Percentiles rank a stretch among this genome's conserved stretches.
Conservation (phyloP, 129 eudicot species). For the Ambrosia artemisiifolia region DNA sequence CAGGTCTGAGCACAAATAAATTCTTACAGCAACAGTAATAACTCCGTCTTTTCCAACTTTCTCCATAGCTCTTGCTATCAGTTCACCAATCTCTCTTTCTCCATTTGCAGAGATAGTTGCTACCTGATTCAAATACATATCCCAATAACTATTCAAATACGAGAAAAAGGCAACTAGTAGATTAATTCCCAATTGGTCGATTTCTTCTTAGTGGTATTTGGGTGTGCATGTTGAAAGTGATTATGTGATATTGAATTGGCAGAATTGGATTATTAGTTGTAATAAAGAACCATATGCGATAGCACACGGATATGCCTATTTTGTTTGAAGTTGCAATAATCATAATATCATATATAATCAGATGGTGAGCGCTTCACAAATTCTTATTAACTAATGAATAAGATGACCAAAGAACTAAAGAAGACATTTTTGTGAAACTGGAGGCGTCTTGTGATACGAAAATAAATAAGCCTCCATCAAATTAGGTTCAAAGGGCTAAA, state of each 20-base stretch:
- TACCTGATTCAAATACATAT: slow-evolving; percentile 42
- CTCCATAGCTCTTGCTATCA: slow-evolving; percentile 90
- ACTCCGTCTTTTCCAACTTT: slow-evolving; percentile 98
- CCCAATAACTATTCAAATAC: background rate
- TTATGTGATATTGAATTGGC: background rate
- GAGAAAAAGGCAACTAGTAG: background rate
- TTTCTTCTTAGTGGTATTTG: background rate
- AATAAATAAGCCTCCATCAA: background rate
- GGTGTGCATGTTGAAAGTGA: background rate
- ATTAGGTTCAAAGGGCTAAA: background rate
- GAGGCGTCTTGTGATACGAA: background rate
- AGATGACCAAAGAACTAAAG: background rate
- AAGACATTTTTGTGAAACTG: background rate
- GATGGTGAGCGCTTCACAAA: background rate
- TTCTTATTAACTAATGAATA: background rate
- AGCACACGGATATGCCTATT: background rate
- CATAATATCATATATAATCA: background rate
- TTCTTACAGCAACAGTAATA: slow-evolving; percentile 80
- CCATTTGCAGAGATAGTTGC: slow-evolving; percentile 97
- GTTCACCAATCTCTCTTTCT: slow-evolving; percentile 87
- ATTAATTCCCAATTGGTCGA: background rate
- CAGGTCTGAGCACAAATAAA: background rate
- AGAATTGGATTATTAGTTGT: background rate
- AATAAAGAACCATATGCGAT: background rate
- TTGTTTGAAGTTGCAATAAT: background rate